Base-by-base conservation (phyloP, 75 land plant species). In the Picea sitchensis region DNA sequence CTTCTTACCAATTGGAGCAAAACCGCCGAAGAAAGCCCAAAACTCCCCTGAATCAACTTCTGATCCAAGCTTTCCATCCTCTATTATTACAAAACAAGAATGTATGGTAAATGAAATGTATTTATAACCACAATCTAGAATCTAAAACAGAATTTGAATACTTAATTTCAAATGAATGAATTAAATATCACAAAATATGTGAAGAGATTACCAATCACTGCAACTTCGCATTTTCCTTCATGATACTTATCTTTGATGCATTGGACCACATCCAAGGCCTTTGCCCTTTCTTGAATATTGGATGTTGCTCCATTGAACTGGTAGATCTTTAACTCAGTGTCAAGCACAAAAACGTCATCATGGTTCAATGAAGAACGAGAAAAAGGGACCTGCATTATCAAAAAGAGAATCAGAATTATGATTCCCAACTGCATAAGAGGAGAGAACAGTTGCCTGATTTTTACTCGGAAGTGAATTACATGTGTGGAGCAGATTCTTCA, bases 21-120 rank as follows among this genome's bases (percentile, higher is more conserved):
- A 93, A 54, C 99, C 99, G 63, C 99, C 99, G 91, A 96, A 96
- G 17, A 96, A 82, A 58, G 83, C 81, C 99, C 99, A 96, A 62
- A 96, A 96, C 65, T 96, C 98, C 17, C 99, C 99, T 77, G 85
- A 86, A 71, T 92, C 99, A 81, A 94, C 61, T 87, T 96, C 99
- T 61, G 85, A 93, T 68, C 91, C 90, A 44, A 96, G 80, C 78
- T 88, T 95, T 21, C 99, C 99, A 89, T 95, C 99, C 87, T 96
- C 99, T 96, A 73, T 65, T 84, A n/a, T 61, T 57, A 26, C 14
- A 14, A 21, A 72, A 32, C 30, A n/a, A 62, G 47, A 77, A 54
- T 9, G 34, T 51, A 6, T 31, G 4, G 5, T 68, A 11, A 61
- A n/a, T 65, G 30, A 58, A 20, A 71, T 17, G 38, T 68, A 73